These are phyloP conservation scores for Naganishia onofrii DNA, from an alignment of 768 basidiomycete genomes.

Conservation along the genomic window DNA sequence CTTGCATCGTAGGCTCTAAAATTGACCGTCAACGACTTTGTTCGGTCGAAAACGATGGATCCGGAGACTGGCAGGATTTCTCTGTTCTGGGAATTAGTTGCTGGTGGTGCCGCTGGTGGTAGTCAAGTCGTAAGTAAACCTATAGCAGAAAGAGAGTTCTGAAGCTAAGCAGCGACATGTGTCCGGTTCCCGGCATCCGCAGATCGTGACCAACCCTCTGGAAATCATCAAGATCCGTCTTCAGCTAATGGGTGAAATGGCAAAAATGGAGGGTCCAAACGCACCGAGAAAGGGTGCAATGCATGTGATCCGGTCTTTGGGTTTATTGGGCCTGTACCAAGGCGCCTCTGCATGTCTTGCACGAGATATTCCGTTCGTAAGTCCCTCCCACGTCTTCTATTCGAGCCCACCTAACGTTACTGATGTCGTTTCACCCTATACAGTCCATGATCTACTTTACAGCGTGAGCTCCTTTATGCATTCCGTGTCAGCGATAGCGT, in stretches of 20 bases:
- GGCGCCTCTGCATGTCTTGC: conserved; percentile 89
- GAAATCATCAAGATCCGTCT: conserved; percentile 34
- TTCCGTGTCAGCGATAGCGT: conserved; percentile 1
- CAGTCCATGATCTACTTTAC: conserved; percentile 65
- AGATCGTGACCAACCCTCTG: conserved; percentile 96
- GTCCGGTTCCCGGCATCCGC: not conserved
- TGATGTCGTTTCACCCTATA: not conserved
- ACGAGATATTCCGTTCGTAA: conserved; percentile 68
- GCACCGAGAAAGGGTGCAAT: conserved; percentile 73
- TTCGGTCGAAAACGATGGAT: conserved; percentile 79
- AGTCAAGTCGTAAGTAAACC: conserved; percentile 86
- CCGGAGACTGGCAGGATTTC: conserved; percentile 94
- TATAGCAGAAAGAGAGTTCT: not conserved
- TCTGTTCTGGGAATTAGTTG: conserved; percentile 82
- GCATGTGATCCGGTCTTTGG: conserved; percentile 89
- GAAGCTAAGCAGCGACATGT: not conserved
- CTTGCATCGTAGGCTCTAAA: conserved; percentile 72
- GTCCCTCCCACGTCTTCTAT: conserved; percentile 10
- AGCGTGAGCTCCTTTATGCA: conserved; percentile 55
- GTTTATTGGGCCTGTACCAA: conserved; percentile 86
- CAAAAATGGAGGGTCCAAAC: conserved; percentile 71
- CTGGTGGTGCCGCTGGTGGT: conserved; percentile 89
- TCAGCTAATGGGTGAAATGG: conserved; percentile 68
- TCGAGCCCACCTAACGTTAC: not conserved
- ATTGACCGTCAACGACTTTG: conserved; percentile 88